phyloP scores from a whole-genome alignment of 495 filamentous ascomycete species.

The Podospora pseudopauciseta region DNA sequence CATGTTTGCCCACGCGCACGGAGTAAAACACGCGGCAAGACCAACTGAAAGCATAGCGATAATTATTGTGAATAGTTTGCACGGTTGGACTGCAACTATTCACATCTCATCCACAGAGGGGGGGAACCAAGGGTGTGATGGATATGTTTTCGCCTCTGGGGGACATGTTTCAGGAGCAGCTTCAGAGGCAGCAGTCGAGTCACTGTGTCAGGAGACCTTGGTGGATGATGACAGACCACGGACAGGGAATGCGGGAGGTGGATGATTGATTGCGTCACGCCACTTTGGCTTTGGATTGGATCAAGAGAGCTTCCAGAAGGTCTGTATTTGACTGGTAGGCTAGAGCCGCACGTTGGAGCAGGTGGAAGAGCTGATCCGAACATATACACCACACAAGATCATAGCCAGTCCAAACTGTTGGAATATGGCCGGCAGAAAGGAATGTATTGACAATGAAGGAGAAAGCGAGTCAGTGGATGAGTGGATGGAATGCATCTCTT shows the following conservation, averaged over 20 bases:
- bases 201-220: slow-evolving; percentile 16
- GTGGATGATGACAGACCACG: slow-evolving; percentile 4
- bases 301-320: not conserved
- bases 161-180: not conserved
- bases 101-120: not conserved
- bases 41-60: not conserved
- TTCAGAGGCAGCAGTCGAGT: slow-evolving; percentile 9
- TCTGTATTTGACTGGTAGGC: not conserved
- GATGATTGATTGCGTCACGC: slow-evolving; percentile 16
- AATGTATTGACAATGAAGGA: not conserved
- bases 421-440: slow-evolving; percentile 4
- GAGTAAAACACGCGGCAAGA: not conserved
- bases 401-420: not conserved
- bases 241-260: not conserved
- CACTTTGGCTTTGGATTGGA: slow-evolving; percentile 4
- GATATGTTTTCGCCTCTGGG: not conserved
- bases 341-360: not conserved
- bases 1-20: not conserved
- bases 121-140: too few relatives aligned
- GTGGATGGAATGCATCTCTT: not conserved
- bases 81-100: not conserved
- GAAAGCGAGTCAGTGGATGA: not conserved
- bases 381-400: not conserved
- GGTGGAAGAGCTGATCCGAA: not conserved
- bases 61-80: not conserved